Conservation (phyloP, 495 filamentous ascomycete genomes). For the Aspergillus sclerotioniger region DNA sequence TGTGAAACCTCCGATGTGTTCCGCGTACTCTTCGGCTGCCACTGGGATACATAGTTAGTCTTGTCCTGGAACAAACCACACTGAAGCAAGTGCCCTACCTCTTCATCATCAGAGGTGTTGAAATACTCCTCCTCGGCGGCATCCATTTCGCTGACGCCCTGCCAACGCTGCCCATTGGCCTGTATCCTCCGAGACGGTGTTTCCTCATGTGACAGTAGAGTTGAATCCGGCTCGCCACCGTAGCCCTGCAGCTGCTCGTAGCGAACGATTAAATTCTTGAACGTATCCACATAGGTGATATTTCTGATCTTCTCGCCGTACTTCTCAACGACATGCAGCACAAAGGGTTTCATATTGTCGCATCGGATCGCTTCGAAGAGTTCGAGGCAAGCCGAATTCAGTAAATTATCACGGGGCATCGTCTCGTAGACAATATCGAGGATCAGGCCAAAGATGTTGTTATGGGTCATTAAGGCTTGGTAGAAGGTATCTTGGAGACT, state of each 20-base stretch:
- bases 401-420: slow-evolving; percentile 92
- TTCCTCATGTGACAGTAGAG: slow-evolving; percentile 48
- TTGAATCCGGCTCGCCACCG: slow-evolving; percentile 55
- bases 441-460: slow-evolving; percentile 82
- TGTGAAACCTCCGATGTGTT: slow-evolving; percentile 22
- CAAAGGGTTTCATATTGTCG: slow-evolving; percentile 77
- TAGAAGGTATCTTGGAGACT: slow-evolving; percentile 90
- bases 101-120: slow-evolving; percentile 85
- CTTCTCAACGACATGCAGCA: slow-evolving; percentile 83
- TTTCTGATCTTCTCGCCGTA: slow-evolving; percentile 77
- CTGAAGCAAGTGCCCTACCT: slow-evolving; percentile 42
- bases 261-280: slow-evolving; percentile 67
- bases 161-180: slow-evolving; percentile 68
- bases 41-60: slow-evolving; percentile 26
- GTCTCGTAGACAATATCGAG: slow-evolving; percentile 84
- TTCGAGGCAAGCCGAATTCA: slow-evolving; percentile 95
- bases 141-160: slow-evolving; percentile 80
- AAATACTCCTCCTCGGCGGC: slow-evolving; percentile 91
- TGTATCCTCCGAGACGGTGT: slow-evolving; percentile 52
- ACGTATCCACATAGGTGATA: slow-evolving; percentile 86
- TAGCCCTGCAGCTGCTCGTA: slow-evolving; percentile 83
- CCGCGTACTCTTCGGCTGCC: slow-evolving; percentile 32
- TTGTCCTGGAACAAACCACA: slow-evolving; percentile 3
- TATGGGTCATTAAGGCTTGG: slow-evolving; percentile 79
- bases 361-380: slow-evolving; percentile 89